Percentiles rank a stretch among this genome's conserved stretches.
Evolutionary conservation across 2,329 filamentous ascomycete species (phyloP).

Genomic region (Ilyonectria mors-panacis): DNA sequence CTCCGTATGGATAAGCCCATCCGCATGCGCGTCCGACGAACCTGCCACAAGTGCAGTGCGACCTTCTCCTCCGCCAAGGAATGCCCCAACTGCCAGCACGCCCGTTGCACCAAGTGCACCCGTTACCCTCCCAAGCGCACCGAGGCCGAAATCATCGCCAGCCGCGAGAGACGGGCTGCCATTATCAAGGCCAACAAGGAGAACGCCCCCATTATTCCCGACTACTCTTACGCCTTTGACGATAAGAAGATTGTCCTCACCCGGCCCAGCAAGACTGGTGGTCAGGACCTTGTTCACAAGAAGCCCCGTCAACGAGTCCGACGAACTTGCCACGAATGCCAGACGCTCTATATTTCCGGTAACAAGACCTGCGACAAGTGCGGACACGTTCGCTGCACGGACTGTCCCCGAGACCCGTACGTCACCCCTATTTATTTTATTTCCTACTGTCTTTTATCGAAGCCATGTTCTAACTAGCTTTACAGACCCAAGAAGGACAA

Average conservation of each 20-base stretch:
- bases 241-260: conserved; percentile 69
- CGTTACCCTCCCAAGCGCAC: conserved; percentile 79
- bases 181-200: conserved; percentile 70
- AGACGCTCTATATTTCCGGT: conserved; percentile 71
- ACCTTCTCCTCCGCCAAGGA: conserved; percentile 81
- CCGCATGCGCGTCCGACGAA: conserved; percentile 82
- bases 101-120: conserved; percentile 84
- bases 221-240: conserved; percentile 62
- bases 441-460: neutral
- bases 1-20: conserved; percentile 81
- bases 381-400: conserved; percentile 81
- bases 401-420: conserved; percentile 85
- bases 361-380: conserved; percentile 78
- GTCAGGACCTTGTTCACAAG: conserved; percentile 80
- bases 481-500: conserved; percentile 75
- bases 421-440: conserved; percentile 52
- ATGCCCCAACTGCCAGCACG: conserved; percentile 84
- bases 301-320: conserved; percentile 81
- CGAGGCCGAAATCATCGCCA: conserved; percentile 68
- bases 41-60: conserved; percentile 85
- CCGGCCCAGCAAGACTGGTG: conserved; percentile 75
- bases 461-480: conserved; percentile 28
- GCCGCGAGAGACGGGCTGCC: conserved; percentile 65
- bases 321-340: conserved; percentile 83
- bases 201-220: conserved; percentile 67